Percentiles rank a stretch among this genome's conserved stretches.
Evolutionary conservation across 352 stramenopile genomes (phyloP).

Genomic region (Pythium biforme): DNA sequence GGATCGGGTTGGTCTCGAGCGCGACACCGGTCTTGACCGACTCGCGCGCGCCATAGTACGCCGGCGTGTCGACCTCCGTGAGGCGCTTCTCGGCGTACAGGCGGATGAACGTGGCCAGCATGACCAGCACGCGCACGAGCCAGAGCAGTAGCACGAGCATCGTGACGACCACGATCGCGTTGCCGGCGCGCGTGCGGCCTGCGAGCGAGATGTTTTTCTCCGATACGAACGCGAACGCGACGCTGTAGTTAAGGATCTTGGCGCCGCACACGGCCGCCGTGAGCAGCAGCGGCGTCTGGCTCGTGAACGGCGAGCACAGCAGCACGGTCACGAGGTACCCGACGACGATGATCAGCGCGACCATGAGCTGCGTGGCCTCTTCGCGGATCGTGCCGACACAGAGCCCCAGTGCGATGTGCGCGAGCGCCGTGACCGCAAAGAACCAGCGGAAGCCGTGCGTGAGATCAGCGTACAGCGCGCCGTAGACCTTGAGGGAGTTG

Average conservation of each 20-base stretch:
- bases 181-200: constrained; percentile 20
- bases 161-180: constrained; percentile 34
- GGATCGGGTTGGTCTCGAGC: constrained; percentile 19
- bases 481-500: constrained; percentile 30
- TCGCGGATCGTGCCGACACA: constrained; percentile 34
- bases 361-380: constrained; percentile 30
- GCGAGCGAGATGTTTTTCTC: constrained; percentile 18
- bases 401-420: constrained; percentile 35
- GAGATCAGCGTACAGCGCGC: constrained; percentile 38
- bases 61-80: background rate
- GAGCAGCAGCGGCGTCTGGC: constrained; percentile 13
- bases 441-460: constrained; percentile 38
- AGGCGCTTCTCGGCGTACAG: constrained; percentile 16
- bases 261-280: constrained; percentile 15
- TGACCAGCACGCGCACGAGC: constrained; percentile 30
- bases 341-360: constrained; percentile 33
- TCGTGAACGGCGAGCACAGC: constrained; percentile 35
- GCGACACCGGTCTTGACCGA: constrained; percentile 18
- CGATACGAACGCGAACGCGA: constrained; percentile 39
- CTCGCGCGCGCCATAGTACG: constrained; percentile 10
- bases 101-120: constrained; percentile 30
- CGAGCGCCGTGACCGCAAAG: constrained; percentile 31
- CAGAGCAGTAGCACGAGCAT: constrained; percentile 33
- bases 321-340: constrained; percentile 34
- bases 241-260: constrained; percentile 34